Evolutionary conservation across 768 basidiomycete genomes (phyloP), one percentile per base, ranked within the genome.

Genomic region (Naganishia randhawae): DNA sequence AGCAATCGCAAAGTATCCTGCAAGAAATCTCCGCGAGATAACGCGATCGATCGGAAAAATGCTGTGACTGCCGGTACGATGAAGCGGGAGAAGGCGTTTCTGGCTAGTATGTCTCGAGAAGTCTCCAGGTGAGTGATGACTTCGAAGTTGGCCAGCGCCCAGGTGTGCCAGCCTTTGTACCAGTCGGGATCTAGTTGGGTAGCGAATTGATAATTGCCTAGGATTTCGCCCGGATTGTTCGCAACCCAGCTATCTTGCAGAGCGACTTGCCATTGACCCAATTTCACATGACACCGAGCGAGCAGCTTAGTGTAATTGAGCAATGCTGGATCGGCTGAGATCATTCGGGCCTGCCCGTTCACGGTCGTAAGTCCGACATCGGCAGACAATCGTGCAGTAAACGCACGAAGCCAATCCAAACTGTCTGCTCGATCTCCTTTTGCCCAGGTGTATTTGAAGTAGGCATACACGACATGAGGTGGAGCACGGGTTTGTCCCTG

Each of bases 91-190:
- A 96, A 84, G 29, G 69, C 69, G 32, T 69, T 53, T 29, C 53
- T 85, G 85, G 13, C 88, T 76, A 64, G n/a, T 13, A 67, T 55
- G 29, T 50, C 55, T 42, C 55, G 84, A 52, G 82, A 86, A 50
- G 81, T 84, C 77, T 95, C 92, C 74, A 95, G 82, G 73, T 89
- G 85, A 31, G 85, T 84, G 70, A 98, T 87, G 70, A 97, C 91
- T 65, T 97, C 92, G 71, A 96, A 94, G 79, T 98, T 97, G 3
- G 93, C 89, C 63, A 98, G 83, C 1, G 96, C 95, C 92, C 93
- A 99, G 0, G 92, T 92, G 75, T 99, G 96, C 94, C 94, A 98
- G 19, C 95, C 96, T 78, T 99, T 97, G 81, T 97, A 97, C 96
- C 96, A 99, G n/a, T 85, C 84, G 4, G 89, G 86, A 77, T 98